Evolutionary conservation across 495 filamentous ascomycete species (phyloP).

Genomic region (Talaromyces proteolyticus): DNA sequence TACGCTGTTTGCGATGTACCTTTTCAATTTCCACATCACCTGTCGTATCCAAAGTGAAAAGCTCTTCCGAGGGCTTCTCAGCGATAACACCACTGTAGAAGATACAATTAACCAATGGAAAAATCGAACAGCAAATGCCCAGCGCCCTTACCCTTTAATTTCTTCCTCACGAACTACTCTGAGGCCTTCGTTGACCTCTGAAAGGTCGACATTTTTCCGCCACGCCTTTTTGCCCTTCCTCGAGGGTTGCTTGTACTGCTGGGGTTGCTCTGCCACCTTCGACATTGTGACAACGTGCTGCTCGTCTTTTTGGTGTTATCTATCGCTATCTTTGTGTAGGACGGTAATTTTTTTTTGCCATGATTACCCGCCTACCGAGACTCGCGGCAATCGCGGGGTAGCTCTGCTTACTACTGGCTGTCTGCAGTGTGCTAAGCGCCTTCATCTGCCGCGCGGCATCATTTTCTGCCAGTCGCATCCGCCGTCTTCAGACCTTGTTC

Average conservation of each 20-base stretch:
- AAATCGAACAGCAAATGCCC: neutral
- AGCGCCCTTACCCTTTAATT: slow-evolving; percentile 64
- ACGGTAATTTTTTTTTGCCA: slow-evolving; percentile 5
- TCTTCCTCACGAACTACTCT: slow-evolving; percentile 80
- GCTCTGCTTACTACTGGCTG: slow-evolving; percentile 4
- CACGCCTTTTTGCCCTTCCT: slow-evolving; percentile 98
- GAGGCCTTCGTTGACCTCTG: slow-evolving; percentile 76
- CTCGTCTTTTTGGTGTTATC: neutral
- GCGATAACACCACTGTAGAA: slow-evolving; percentile 66
- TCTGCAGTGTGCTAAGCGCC: no score
- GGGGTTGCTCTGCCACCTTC: slow-evolving; percentile 37
- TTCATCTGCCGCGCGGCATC: neutral
- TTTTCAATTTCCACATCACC: slow-evolving; percentile 59
- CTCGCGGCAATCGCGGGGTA: slow-evolving; percentile 2
- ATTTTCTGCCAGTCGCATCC: neutral
- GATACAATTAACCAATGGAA: slow-evolving; percentile 13
- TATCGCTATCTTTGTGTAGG: neutral
- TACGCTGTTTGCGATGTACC: slow-evolving; percentile 57
- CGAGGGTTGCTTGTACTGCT: slow-evolving; percentile 73
- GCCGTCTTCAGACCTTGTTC: no score
- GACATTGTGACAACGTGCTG: slow-evolving; percentile 25
- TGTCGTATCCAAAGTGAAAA: slow-evolving; percentile 77
- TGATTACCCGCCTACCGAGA: slow-evolving; percentile 1
- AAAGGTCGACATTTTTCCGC: slow-evolving; percentile 94
- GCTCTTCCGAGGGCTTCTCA: slow-evolving; percentile 69